Evolutionary conservation across 306 rosid genomes (phyloP).

Genomic region (Prunus armeniaca): DNA sequence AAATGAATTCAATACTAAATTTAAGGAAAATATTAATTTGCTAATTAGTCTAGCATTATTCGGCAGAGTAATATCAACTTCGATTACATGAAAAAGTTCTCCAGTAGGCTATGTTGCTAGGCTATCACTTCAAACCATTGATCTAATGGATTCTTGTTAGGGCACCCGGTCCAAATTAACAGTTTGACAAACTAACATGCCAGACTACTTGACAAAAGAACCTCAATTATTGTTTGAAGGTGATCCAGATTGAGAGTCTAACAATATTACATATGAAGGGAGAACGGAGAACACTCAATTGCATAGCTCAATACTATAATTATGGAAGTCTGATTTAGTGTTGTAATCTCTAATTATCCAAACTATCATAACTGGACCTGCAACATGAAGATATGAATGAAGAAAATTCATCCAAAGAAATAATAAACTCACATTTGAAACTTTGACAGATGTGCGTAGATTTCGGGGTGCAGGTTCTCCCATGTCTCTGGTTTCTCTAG

Average conservation of each 20-base stretch:
- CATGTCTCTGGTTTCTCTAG: conserved; percentile 42
- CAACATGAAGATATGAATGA: not conserved
- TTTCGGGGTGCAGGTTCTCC: conserved; percentile 49
- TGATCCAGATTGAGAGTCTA: no score
- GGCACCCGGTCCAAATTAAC: not conserved
- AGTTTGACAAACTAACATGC: not conserved
- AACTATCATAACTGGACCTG: not conserved
- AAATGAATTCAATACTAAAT: not conserved
- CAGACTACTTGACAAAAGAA: not conserved
- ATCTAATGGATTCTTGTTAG: not conserved
- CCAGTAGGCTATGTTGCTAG: not conserved
- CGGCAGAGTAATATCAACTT: not conserved
- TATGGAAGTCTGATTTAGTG: not conserved
- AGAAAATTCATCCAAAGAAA: not conserved
- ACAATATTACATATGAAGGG: no score
- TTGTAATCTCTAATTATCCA: not conserved
- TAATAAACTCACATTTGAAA: conserved; percentile 76
- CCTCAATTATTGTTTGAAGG: not conserved
- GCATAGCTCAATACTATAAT: not conserved
- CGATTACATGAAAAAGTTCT: not conserved
- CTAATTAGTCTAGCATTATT: not conserved
- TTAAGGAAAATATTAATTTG: not conserved
- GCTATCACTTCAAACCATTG: not conserved
- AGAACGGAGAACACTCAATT: not conserved
- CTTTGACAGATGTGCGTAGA: conserved; percentile 75